Conservation (phyloP, 306 rosid species). For the Inga laurina region DNA sequence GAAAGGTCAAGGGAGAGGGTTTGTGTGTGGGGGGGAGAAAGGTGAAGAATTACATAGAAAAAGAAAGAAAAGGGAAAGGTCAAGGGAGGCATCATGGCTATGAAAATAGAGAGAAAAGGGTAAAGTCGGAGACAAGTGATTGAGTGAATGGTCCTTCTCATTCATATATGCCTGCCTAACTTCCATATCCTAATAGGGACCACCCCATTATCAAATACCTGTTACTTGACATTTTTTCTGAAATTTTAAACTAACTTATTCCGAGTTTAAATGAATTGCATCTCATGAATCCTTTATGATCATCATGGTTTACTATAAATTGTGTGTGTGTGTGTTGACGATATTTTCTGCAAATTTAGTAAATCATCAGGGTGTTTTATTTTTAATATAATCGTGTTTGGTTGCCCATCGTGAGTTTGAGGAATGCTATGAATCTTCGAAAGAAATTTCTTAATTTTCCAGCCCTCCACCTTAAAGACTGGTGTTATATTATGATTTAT, state of each 20-base stretch:
- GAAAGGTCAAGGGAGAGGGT: background rate
- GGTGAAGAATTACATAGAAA: background rate
- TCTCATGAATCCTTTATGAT: background rate
- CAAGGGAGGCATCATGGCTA: background rate
- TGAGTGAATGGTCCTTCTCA: constrained; percentile 27
- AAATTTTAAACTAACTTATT: background rate
- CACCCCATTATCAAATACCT: background rate
- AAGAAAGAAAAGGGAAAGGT: background rate
- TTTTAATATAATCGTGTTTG: background rate
- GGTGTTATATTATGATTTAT: too few species aligned
- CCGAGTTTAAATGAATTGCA: background rate
- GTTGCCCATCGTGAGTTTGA: background rate
- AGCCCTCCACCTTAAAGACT: too few species aligned
- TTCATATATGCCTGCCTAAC: constrained; percentile 41
- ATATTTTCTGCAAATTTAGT: background rate
- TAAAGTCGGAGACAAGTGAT: background rate
- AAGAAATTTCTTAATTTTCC: too few species aligned
- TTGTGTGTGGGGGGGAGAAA: background rate
- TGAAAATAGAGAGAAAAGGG: background rate
- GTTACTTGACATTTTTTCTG: background rate
- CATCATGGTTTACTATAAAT: background rate
- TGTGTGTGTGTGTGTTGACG: background rate
- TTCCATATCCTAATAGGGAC: constrained; percentile 18
- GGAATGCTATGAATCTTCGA: too few species aligned
- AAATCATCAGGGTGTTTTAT: too few species aligned